Evolutionary conservation across 1,139 yeast genomes (phyloP), one percentile per base, ranked within the genome.

Genomic region (Eremothecium coryli): DNA sequence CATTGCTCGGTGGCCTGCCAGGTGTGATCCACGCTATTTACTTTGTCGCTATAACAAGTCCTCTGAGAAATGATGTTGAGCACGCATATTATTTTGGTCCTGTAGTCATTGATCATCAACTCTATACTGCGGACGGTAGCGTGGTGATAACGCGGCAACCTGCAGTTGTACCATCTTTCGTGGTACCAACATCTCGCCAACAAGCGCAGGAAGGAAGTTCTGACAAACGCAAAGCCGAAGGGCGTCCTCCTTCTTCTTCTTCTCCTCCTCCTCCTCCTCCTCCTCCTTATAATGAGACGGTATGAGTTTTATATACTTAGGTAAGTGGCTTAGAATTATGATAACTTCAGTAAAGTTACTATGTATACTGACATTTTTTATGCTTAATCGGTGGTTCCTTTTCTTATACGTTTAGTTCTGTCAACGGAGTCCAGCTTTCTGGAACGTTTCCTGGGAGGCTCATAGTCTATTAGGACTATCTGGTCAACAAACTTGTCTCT

Each of bases 1-100:
- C 93, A 53, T 48, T 79, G 37, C 64, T 88, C 36, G 95, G 95
- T 2, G 79, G 71, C 57, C 54, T 86, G 37, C 96, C 96, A 0
- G 96, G 95, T n/a, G 63, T 78, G 39, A 51, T 79, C 31, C 86
- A 79, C 52, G 66, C 74, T 35, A 70, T 76, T 58, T 78, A 76
- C 50, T 73, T 46, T 33, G 46, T 56, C n/a, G 44, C 51, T 4
- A 38, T 46, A 11, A 50, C 57, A 2, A 54, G 58, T 33, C 58
- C 58, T 4, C 23, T 48, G 11, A 40, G 52, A 27, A 42, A 46
- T 17, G 45, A 45, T 23, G 11, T 5, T 26, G 16, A n/a, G n/a
- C n/a, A n/a, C n/a, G n/a, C n/a, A n/a, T n/a, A n/a, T n/a, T n/a
- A n/a, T 7, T 23, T 10, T 23, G 26, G 14, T 23, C 13, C 13